These are phyloP conservation scores for Mycogone perniciosa DNA, from an alignment of 2,329 filamentous ascomycete genomes.

Conservation along the genomic window DNA sequence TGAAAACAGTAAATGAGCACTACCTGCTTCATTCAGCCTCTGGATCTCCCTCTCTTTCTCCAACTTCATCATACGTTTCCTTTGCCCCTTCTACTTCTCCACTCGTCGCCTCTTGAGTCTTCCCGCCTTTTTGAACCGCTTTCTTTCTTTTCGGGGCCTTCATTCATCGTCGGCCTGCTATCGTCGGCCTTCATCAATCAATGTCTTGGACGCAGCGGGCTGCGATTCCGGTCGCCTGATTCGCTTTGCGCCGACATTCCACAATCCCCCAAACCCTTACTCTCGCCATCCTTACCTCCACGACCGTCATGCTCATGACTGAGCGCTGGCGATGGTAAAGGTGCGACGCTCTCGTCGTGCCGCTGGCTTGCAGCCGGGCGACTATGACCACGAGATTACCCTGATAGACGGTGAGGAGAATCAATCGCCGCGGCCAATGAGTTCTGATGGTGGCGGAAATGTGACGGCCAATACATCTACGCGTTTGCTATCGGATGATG, in stretches of 20 bases:
- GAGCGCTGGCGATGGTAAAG: conserved; percentile 24
- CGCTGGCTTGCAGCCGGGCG: conserved; percentile 48
- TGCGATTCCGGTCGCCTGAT: too few relatives aligned
- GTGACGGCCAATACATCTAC: conserved; percentile 11
- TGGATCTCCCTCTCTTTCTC: background rate
- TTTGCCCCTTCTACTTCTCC: conserved; percentile 4
- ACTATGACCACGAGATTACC: conserved; percentile 65
- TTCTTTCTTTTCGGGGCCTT: background rate
- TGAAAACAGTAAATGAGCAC: conserved; percentile 2
- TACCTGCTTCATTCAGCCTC: conserved; percentile 3
- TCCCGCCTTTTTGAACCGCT: background rate
- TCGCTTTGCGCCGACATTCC: background rate
- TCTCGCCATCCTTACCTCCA: background rate
- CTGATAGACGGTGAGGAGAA: conserved; percentile 53
- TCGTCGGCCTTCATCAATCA: too few relatives aligned
- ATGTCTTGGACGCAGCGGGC: too few relatives aligned
- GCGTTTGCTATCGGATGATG: conserved; percentile 11
- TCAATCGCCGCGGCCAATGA: conserved; percentile 21
- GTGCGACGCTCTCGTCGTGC: conserved; percentile 49
- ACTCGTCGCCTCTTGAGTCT: background rate
- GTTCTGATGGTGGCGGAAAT: conserved; percentile 5
- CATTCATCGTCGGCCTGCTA: too few relatives aligned
- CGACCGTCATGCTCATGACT: conserved; percentile 16
- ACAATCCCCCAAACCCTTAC: background rate
- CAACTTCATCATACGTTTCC: background rate